Conservation (phyloP, 2,329 filamentous ascomycete genomes). For the Didymella pomorum region DNA sequence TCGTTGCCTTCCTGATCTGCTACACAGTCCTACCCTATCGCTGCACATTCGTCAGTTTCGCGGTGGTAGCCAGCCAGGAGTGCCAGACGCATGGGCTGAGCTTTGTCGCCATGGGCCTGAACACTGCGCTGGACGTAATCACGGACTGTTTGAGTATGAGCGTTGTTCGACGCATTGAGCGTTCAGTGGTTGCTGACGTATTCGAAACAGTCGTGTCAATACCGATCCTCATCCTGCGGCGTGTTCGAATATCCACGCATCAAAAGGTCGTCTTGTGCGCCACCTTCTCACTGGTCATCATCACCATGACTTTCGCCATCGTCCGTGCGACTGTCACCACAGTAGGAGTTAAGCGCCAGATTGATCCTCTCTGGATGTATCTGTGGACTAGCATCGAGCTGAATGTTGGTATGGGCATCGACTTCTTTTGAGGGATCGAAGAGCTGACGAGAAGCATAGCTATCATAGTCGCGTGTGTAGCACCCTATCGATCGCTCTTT, state of each 20-base stretch:
- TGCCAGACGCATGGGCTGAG: slow-evolving; percentile 12
- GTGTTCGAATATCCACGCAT: not conserved
- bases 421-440: not conserved
- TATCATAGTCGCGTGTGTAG: not conserved
- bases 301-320: not conserved
- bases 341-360: not conserved
- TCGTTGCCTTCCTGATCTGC: slow-evolving; percentile 14
- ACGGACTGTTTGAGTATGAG: not conserved
- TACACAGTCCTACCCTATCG: slow-evolving; percentile 21
- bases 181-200: not conserved
- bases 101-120: not conserved
- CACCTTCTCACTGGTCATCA: not conserved
- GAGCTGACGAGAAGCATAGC: not conserved
- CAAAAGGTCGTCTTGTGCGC: not conserved
- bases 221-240: not conserved
- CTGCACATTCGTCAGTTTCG: slow-evolving; percentile 18
- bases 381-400: not conserved
- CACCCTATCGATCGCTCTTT: no score
- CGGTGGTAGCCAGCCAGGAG: not conserved
- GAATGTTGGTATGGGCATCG: not conserved
- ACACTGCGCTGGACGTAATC: not conserved
- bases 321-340: not conserved
- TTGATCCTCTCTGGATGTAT: not conserved
- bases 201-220: not conserved
- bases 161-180: not conserved